phyloP scores from a whole-genome alignment of 495 filamentous ascomycete genomes.

The Aspergillus nanangensis region DNA sequence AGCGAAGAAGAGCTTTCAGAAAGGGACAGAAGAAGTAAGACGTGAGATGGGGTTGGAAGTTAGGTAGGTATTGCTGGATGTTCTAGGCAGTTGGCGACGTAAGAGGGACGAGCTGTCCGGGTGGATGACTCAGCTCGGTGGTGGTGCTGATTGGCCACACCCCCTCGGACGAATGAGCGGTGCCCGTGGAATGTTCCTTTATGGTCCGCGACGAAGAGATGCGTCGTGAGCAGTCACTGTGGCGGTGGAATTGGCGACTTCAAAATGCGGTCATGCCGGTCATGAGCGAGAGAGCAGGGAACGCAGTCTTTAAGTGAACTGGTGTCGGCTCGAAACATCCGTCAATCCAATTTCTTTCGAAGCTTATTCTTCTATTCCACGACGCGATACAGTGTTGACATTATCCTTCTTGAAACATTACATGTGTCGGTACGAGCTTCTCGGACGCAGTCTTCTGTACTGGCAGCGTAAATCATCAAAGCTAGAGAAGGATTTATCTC shows the following conservation, averaged over 20 bases:
- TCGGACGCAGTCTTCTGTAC: constrained; percentile 43
- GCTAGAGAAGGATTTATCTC: constrained; percentile 15
- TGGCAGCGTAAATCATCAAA: constrained; percentile 31
- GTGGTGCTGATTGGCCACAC: constrained; percentile 8
- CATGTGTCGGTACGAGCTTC: constrained; percentile 51
- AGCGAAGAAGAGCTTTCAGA: background rate
- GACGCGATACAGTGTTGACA: background rate
- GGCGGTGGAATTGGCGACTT: too few relatives aligned
- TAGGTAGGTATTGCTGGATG: constrained; percentile 1
- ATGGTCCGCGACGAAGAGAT: background rate
- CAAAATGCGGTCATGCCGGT: too few relatives aligned
- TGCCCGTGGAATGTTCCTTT: background rate
- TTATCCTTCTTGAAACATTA: constrained; percentile 9
- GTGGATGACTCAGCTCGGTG: constrained; percentile 9
- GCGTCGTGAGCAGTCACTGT: background rate
- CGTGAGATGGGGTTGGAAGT: background rate
- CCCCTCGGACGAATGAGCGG: constrained; percentile 7
- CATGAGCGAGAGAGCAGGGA: too few relatives aligned
- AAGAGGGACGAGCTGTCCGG: constrained; percentile 31
- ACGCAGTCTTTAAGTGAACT: too few relatives aligned
- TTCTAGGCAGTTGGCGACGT: constrained; percentile 23
- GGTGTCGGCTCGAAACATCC: too few relatives aligned
- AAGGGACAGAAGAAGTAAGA: constrained; percentile 10
- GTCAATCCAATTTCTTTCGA: too few relatives aligned
- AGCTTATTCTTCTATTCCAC: too few relatives aligned